phyloP scores from a whole-genome alignment of 1,284 basidiomycete genomes.

The Flammula alnicola region DNA sequence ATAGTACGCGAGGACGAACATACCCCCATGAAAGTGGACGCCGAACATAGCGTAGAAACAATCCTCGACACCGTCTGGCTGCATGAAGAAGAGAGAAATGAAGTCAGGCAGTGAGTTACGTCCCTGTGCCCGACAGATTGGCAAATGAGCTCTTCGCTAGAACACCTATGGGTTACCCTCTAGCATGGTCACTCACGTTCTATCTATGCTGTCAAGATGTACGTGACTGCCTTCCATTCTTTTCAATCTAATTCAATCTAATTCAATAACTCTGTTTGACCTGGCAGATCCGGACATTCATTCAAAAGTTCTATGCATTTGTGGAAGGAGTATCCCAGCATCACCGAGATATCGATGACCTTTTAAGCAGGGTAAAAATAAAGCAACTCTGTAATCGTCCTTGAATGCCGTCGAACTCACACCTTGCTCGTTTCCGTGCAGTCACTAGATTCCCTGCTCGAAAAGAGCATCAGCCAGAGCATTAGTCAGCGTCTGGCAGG shows the following conservation, averaged over 20 bases:
- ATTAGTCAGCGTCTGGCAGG: constrained; percentile 75
- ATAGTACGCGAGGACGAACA: constrained; percentile 91
- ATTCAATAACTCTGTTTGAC: not conserved
- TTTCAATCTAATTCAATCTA: constrained; percentile 1
- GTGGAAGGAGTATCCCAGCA: constrained; percentile 93
- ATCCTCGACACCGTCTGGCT: constrained; percentile 90
- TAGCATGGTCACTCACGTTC: constrained; percentile 97
- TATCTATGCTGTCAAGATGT: constrained; percentile 95
- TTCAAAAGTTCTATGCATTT: constrained; percentile 97
- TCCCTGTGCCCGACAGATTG: constrained; percentile 3
- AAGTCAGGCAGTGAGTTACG: constrained; percentile 61
- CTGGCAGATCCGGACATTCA: constrained; percentile 83
- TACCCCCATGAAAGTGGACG: constrained; percentile 87
- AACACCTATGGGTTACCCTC: constrained; percentile 69
- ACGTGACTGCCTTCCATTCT: constrained; percentile 19
- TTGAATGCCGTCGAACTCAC: not conserved
- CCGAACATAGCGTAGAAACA: constrained; percentile 71
- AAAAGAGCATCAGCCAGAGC: constrained; percentile 79
- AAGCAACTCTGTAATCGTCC: not conserved
- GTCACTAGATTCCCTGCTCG: constrained; percentile 89
- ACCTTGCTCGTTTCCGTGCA: constrained; percentile 34
- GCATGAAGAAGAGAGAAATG: constrained; percentile 65
- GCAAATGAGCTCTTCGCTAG: constrained; percentile 43
- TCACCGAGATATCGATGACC: constrained; percentile 90
- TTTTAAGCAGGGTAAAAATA: constrained; percentile 79